Percentiles rank a stretch among this genome's conserved stretches.
Evolutionary conservation across 2,329 filamentous ascomycete genomes (phyloP).

Genomic region (Aspergillus quadrilineatus): DNA sequence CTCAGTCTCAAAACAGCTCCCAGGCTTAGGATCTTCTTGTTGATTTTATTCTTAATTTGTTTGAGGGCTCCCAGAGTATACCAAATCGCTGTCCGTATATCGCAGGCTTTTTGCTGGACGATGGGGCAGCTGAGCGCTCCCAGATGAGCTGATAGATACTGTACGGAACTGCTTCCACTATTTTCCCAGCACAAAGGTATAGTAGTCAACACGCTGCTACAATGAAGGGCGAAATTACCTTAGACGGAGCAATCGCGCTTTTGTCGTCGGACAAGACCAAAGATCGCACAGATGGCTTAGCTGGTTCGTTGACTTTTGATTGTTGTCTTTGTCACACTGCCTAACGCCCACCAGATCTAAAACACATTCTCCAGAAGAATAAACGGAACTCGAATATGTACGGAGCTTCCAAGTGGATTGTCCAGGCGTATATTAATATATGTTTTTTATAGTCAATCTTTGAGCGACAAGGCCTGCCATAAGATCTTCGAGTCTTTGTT

Average conservation of each 20-base stretch:
- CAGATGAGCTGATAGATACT: constrained; percentile 2
- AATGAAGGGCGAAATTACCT: constrained; percentile 44
- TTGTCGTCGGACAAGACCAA: constrained; percentile 45
- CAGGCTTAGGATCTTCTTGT: neutral
- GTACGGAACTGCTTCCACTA: neutral
- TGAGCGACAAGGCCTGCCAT: constrained; percentile 78
- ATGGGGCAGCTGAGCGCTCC: constrained; percentile 3
- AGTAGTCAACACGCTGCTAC: constrained; percentile 4
- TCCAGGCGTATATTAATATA: constrained; percentile 15
- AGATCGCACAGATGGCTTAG: constrained; percentile 53
- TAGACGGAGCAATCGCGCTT: constrained; percentile 43
- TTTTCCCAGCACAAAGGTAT: neutral
- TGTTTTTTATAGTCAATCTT: constrained; percentile 35
- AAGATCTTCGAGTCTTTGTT: constrained; percentile 80
- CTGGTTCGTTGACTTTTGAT: constrained; percentile 34
- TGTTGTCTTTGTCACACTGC: constrained; percentile 1
- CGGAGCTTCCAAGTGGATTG: constrained; percentile 5
- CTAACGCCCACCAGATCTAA: constrained; percentile 46
- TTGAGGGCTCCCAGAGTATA: neutral
- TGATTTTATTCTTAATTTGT: neutral
- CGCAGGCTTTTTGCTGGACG: neutral
- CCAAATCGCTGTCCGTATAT: neutral
- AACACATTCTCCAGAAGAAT: constrained; percentile 56
- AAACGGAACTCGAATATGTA: constrained; percentile 43
- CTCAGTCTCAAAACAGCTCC: constrained; percentile 1